Conservation (phyloP, 208 protist genomes). For the Acanthamoeba royreba region DNA sequence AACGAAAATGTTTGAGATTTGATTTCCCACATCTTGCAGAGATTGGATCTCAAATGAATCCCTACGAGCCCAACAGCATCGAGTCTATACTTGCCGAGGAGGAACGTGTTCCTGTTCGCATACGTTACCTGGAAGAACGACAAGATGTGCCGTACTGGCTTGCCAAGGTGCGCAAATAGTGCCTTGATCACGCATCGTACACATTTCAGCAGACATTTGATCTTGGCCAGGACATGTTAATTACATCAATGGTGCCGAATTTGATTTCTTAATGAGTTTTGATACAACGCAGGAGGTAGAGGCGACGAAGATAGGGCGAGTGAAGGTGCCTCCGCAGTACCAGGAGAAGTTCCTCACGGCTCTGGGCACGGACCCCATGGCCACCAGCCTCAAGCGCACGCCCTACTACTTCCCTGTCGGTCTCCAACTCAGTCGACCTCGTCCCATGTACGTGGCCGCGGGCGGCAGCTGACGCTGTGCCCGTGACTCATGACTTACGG, state of each 20-base stretch:
- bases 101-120: neutral
- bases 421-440: neutral
- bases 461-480: no score
- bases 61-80: neutral
- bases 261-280: neutral
- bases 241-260: no score
- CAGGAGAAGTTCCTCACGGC: neutral
- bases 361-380: neutral
- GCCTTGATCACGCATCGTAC: no score
- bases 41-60: neutral
- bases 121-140: neutral
- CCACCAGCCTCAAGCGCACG: neutral
- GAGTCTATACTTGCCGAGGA: neutral
- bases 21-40: no score
- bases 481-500: neutral
- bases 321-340: constrained; percentile 1
- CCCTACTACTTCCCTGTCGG: neutral
- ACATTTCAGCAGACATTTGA: no score
- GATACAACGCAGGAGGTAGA: neutral
- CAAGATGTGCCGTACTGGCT: neutral
- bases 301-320: neutral
- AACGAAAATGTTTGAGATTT: neutral
- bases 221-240: no score
- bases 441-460: neutral
- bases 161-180: neutral